phyloP scores from a whole-genome alignment of 768 basidiomycete species.

The Boletus edulis region DNA sequence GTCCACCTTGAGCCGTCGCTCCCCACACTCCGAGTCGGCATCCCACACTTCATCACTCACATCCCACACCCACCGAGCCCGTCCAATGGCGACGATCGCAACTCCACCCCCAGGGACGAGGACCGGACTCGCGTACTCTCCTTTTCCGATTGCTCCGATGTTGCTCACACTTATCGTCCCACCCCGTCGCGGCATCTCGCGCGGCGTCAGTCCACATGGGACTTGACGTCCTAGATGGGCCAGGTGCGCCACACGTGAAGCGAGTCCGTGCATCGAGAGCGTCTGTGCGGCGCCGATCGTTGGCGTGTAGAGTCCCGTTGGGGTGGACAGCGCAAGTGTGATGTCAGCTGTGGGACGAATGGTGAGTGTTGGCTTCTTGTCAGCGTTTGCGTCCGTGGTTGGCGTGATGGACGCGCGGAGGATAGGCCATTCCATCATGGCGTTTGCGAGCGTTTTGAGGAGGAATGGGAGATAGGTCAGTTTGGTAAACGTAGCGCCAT shows the following conservation, averaged over 20 bases:
- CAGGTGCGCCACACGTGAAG: slow-evolving; percentile 59
- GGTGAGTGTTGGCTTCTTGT: slow-evolving; percentile 61
- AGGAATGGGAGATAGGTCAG: slow-evolving; percentile 84
- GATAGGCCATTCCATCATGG: slow-evolving; percentile 84
- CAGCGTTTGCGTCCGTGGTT: slow-evolving; percentile 7
- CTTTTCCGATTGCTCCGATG: slow-evolving; percentile 75
- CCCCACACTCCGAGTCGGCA: slow-evolving; percentile 30
- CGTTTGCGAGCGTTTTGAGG: slow-evolving; percentile 74
- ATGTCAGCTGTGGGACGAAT: slow-evolving; percentile 77
- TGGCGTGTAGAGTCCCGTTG: slow-evolving; percentile 82
- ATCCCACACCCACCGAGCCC: slow-evolving; percentile 77
- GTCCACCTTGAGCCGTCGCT: slow-evolving; percentile 55
- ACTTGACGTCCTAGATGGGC: slow-evolving; percentile 63
- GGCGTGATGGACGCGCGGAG: slow-evolving; percentile 74
- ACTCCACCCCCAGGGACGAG: slow-evolving; percentile 82
- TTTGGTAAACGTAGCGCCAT: slow-evolving; percentile 54
- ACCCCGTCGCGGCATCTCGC: slow-evolving; percentile 72
- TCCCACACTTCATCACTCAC: slow-evolving; percentile 44
- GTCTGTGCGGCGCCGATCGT: slow-evolving; percentile 57
- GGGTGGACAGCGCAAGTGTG: slow-evolving; percentile 72
- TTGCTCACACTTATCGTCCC: slow-evolving; percentile 83
- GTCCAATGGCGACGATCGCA: slow-evolving; percentile 79
- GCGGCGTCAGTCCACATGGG: slow-evolving; percentile 59
- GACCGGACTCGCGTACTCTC: slow-evolving; percentile 69
- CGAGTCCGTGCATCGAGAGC: slow-evolving; percentile 57